Base-by-base conservation (phyloP, 73 alveolate genomes). In the Blepharisma japonicum region DNA sequence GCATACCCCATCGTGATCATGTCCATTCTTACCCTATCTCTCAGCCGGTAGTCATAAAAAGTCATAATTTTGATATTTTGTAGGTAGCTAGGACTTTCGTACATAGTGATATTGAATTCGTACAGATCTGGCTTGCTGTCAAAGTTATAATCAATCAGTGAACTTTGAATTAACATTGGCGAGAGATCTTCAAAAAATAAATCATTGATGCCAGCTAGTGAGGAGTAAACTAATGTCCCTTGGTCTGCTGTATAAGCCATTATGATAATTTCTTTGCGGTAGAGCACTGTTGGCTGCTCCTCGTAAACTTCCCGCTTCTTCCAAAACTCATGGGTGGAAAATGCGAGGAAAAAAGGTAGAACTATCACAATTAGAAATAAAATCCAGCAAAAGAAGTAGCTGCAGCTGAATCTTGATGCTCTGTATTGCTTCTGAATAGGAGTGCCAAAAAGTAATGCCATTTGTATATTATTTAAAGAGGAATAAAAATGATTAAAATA, bases 1-100 rank as follows among this genome's bases (percentile, higher is more conserved):
- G 50, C 77, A 61, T 25, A 61, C 18, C 18, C 77, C 77, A 61
- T 61, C 56, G 56, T 61, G n/a, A 25, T 14, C 77, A 61, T 61
- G 21, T 61, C 77, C 53, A 61, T 11, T 3, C 53, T 20, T 61
- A 4, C 77, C 56, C 21, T 25, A 14, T 21, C 53, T 38, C 77
- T 61, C 3, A 61, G 14, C 3, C 77, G 18, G 21, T 61, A 61
- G 21, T 61, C 77, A 61, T 25, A 61, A 61, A 61, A 61, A 11
- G 77, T 38, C 50, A 61, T 25, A 38, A 61, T 14, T 61, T 61
- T 61, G 53, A 61, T 27, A 4, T 27, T 61, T 61, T 4, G 0
- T 9, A 61, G 38, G 21, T 20, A 11, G 50, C 77, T 61, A 21
- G 77, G 77, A 4, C 6, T 61, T 61, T n/a, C n/a, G 21, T 61